phyloP scores from a whole-genome alignment of 2,329 filamentous ascomycete genomes.

The Phialophora verrucosa region DNA sequence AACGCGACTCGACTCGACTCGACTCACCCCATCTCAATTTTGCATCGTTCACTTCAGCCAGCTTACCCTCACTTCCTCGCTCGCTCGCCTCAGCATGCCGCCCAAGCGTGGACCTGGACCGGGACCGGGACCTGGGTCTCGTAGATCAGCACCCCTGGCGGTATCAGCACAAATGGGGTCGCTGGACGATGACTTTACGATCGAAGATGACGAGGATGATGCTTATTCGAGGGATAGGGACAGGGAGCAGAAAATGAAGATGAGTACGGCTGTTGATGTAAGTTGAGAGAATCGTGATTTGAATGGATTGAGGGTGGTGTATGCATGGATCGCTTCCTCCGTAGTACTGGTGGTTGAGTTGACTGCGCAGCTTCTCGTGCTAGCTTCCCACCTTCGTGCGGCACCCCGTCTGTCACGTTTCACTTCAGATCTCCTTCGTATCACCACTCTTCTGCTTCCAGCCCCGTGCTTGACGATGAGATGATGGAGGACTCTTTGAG shows the following conservation, averaged over 20 bases:
- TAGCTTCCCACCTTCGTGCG: too few relatives aligned
- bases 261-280: constrained; percentile 30
- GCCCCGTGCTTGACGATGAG: too few relatives aligned
- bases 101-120: background rate
- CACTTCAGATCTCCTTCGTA: background rate
- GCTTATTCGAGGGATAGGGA: constrained; percentile 9
- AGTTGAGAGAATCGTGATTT: constrained; percentile 13
- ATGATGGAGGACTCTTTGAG: too few relatives aligned
- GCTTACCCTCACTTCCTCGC: background rate
- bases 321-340: too few relatives aligned
- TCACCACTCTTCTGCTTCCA: background rate
- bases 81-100: background rate
- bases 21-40: background rate
- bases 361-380: too few relatives aligned
- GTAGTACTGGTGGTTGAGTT: too few relatives aligned
- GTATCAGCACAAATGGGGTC: background rate
- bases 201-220: constrained; percentile 7
- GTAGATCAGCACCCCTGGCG: background rate
- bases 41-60: background rate
- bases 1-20: background rate
- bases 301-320: too few relatives aligned
- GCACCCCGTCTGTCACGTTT: too few relatives aligned
- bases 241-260: constrained; percentile 23
- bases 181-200: background rate
- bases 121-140: background rate